Percentiles rank a stretch among this genome's conserved stretches.
These are phyloP conservation scores for Cardamine resedifolia DNA, from an alignment of 345 rosid species.

Conservation along the genomic window DNA sequence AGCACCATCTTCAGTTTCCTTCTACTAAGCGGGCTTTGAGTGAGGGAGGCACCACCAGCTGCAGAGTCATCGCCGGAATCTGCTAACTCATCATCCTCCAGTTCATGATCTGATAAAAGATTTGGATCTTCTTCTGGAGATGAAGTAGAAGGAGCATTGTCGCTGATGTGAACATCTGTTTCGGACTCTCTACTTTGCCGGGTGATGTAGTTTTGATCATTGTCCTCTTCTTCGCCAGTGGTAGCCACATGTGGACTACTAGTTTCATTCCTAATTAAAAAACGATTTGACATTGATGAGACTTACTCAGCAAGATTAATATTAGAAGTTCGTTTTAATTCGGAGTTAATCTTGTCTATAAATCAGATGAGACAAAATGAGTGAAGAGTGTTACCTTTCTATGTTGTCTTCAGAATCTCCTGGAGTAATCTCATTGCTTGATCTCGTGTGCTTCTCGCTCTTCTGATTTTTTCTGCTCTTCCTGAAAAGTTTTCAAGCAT, in stretches of 20 bases:
- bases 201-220: conserved; percentile 15
- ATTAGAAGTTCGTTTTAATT: background rate
- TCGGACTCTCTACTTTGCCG: conserved; percentile 5
- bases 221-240: conserved; percentile 18
- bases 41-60: conserved; percentile 36
- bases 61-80: conserved; percentile 49
- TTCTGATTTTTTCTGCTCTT: conserved; percentile 19
- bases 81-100: conserved; percentile 43
- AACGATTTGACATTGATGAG: background rate
- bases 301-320: background rate
- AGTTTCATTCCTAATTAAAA: conserved; percentile 40
- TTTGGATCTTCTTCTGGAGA: conserved; percentile 33
- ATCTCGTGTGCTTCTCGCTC: conserved; percentile 25
- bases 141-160: conserved; percentile 24
- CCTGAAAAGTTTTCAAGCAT: conserved; percentile 21
- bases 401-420: conserved; percentile 28
- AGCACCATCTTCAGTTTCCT: conserved; percentile 65
- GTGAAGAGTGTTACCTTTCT: conserved; percentile 39
- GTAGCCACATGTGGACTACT: conserved; percentile 3
- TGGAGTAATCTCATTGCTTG: conserved; percentile 22
- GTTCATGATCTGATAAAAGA: conserved; percentile 29
- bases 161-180: conserved; percentile 26
- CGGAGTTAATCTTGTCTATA: conserved; percentile 9
- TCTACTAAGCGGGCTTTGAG: conserved; percentile 42
- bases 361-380: background rate